Conservation (phyloP, 2,329 filamentous ascomycete species). For the Fusarium sp. region DNA sequence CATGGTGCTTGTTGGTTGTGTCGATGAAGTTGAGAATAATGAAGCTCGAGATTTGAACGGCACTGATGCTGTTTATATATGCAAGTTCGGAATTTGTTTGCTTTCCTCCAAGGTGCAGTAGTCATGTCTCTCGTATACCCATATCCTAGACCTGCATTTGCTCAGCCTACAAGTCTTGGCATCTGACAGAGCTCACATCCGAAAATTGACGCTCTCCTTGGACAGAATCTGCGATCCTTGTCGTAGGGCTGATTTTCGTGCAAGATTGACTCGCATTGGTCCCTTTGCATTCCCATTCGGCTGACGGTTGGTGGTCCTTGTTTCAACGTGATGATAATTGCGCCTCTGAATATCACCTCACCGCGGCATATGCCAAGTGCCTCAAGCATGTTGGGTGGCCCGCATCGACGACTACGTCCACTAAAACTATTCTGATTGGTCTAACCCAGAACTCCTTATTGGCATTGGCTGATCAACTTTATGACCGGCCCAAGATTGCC, state of each 20-base stretch:
- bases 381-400: background rate
- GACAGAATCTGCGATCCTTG: background rate
- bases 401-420: background rate
- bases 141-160: background rate
- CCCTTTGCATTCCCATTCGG: background rate
- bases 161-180: background rate
- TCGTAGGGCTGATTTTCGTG: background rate
- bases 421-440: background rate
- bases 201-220: background rate
- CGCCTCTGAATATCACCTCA: background rate
- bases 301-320: background rate
- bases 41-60: background rate
- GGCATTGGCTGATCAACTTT: background rate
- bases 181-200: background rate
- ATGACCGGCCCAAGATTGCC: background rate
- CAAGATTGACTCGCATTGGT: background rate
- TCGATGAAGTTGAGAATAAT: background rate
- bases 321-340: background rate
- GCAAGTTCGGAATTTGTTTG: background rate
- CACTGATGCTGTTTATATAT: background rate
- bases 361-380: background rate
- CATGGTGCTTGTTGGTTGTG: background rate
- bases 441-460: background rate
- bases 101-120: background rate
- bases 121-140: background rate